phyloP scores from a whole-genome alignment of 192 early-diverging fungal genomes.

The Coemansia sp. region DNA sequence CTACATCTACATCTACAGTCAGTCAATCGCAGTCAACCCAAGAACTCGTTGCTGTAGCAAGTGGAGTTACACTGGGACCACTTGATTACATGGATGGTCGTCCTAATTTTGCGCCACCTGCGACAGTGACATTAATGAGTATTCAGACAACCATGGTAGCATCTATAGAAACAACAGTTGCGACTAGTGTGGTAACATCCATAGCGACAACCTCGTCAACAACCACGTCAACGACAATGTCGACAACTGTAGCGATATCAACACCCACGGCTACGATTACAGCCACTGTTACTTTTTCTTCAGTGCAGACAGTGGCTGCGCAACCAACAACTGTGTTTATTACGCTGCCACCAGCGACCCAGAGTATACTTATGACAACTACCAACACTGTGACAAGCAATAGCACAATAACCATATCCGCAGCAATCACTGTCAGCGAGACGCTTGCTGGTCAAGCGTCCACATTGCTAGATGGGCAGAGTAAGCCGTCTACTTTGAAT shows the following conservation, averaged over 20 bases:
- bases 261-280: constrained; percentile 10
- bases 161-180: not conserved
- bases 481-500: not conserved
- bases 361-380: not conserved
- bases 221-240: not conserved
- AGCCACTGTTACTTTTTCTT: not conserved
- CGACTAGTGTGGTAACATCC: not conserved
- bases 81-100: not conserved
- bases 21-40: too few relatives aligned
- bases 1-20: too few relatives aligned
- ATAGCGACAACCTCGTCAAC: constrained; percentile 8
- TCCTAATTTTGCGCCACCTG: not conserved
- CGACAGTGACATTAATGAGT: not conserved
- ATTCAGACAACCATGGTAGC: not conserved
- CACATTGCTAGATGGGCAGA: not conserved
- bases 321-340: not conserved
- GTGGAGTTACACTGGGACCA: not conserved
- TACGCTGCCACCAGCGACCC: not conserved
- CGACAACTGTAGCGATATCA: constrained; percentile 9
- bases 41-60: too few relatives aligned
- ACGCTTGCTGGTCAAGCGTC: not conserved
- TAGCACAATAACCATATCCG: not conserved
- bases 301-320: not conserved
- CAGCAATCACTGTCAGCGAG: not conserved
- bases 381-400: not conserved